Percentiles rank a stretch among this genome's conserved stretches.
Conservation (phyloP, 2,329 filamentous ascomycete genomes). For the Bipolaris cookei region DNA sequence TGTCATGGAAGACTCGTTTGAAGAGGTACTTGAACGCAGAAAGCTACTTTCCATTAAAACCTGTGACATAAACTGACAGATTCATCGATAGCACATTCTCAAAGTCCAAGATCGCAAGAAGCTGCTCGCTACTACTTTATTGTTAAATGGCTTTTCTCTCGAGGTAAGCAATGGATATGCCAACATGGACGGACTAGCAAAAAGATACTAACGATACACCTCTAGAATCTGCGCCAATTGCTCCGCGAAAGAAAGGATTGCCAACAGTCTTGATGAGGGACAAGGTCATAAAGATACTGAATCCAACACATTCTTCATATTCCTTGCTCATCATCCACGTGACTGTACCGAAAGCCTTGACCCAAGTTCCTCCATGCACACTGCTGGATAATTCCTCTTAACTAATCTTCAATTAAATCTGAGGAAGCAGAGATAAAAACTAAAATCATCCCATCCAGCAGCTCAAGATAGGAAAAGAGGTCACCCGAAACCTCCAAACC, state of each 20-base stretch:
- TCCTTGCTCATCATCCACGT: too few species aligned
- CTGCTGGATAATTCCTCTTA: too few species aligned
- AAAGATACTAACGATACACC: background rate
- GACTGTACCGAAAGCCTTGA: too few species aligned
- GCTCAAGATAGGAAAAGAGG: too few species aligned
- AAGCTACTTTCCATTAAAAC: background rate
- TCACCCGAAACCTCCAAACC: too few species aligned
- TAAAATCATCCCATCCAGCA: too few species aligned
- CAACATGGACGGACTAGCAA: background rate
- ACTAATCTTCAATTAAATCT: too few species aligned
- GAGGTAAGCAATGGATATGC: constrained; percentile 1
- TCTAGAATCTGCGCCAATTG: background rate
- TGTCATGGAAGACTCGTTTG: constrained; percentile 49
- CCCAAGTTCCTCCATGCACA: too few species aligned
- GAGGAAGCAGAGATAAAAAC: too few species aligned
- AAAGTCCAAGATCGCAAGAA: constrained; percentile 8
- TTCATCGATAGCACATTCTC: background rate
- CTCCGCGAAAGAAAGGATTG: background rate
- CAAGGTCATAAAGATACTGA: background rate
- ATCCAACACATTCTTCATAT: background rate
- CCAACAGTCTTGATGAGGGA: background rate
- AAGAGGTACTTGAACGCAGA: constrained; percentile 24
- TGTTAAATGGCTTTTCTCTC: background rate
- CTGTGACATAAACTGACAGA: background rate
- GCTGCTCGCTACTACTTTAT: background rate